Evolutionary conservation across 352 stramenopile species (phyloP), one percentile per base, ranked within the genome.

Genomic region (Phytophthora sojae): DNA sequence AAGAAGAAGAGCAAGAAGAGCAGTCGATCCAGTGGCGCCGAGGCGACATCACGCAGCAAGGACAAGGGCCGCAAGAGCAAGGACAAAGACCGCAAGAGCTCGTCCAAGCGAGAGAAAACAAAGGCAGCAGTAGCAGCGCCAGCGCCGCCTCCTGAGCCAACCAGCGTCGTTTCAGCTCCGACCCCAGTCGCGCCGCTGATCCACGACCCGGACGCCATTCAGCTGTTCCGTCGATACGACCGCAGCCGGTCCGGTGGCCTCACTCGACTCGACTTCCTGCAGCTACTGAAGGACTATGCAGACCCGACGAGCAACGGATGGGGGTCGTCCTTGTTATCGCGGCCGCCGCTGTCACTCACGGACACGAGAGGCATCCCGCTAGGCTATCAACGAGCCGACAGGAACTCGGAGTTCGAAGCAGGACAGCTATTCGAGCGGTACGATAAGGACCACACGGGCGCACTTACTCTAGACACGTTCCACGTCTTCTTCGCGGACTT

Each of bases 321-420:
- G n/a, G 61, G 57, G 26, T 6, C 56, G 26, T 63, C 57, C 0
- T 21, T 21, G n/a, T n/a, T 58, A 9, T 55, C 67, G 2, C 76
- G 83, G 8, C 69, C 68, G 42, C 80, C 85, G 3, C 59, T 93
- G 35, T 86, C 88, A 4, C 74, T 96, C 4, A 93, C 83, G 0
- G 86, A 94, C 47, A 79, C 77, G 4, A 81, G 57, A 23, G 86
- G 86, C 12, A 86, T 92, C 14, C 88, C 88, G 30, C 62, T 96
- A 11, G 88, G 88, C 4, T 96, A 88, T 57, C 83, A 88, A 60
- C 86, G 86, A 29, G 81, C 86, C 29, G 80, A 86, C 11, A 77
- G 74, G 45, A 96, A 96, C 73, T 92, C 85, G 11, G 88, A 96
- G 69, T 96, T 96, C 64, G 88, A 96, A 50, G 88, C 88, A 42